A percentile compares a stretch with the other conserved stretches of the same genome.
phyloP scores from a whole-genome alignment of 345 rosid genomes.

The Bruguiera sexangula region DNA sequence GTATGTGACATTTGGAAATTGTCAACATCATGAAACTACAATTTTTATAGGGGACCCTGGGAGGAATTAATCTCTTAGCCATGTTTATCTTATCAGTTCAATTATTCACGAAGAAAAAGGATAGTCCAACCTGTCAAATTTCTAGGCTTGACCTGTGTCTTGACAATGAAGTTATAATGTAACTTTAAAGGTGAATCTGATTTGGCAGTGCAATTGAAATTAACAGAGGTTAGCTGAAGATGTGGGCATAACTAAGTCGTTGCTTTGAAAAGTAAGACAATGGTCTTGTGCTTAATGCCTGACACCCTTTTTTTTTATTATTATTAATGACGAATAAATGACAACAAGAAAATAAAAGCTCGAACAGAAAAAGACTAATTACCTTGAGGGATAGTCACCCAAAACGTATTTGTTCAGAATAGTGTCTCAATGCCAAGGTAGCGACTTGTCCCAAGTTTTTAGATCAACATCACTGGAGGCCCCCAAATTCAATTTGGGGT shows the following conservation, averaged over 20 bases:
- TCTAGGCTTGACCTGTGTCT: background rate
- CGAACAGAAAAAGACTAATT: too few species aligned
- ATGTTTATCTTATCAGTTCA: background rate
- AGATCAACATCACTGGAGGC: too few species aligned
- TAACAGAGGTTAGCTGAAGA: background rate
- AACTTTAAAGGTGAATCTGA: background rate
- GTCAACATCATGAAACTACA: background rate
- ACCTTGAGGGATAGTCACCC: too few species aligned
- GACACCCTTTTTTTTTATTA: too few species aligned
- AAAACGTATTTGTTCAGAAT: too few species aligned
- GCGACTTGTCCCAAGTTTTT: too few species aligned
- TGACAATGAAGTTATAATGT: background rate
- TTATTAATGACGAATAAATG: too few species aligned
- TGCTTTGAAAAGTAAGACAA: too few species aligned
- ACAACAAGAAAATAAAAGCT: too few species aligned
- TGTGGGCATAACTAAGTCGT: background rate
- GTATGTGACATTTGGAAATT: slow-evolving; percentile 1
- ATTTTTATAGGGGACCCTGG: background rate
- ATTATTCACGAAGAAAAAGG: background rate
- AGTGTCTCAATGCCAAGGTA: too few species aligned
- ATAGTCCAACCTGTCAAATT: background rate
- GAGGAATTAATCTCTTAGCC: background rate
- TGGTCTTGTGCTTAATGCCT: too few species aligned
- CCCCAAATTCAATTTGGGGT: background rate
- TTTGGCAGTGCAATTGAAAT: background rate